phyloP scores from a whole-genome alignment of 495 filamentous ascomycete species.

The Chaetomium fimeti region DNA sequence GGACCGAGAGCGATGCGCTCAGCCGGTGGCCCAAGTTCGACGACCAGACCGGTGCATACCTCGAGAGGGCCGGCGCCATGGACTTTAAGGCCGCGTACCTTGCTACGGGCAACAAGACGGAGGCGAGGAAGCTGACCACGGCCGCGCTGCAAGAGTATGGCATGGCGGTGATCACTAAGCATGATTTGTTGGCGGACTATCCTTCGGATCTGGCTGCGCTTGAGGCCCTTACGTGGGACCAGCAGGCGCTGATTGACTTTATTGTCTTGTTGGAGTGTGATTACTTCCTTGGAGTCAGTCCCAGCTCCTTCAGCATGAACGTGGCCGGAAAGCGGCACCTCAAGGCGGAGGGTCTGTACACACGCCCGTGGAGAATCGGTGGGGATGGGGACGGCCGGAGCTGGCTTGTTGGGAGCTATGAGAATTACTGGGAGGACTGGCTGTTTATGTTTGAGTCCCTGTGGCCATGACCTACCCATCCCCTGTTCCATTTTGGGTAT shows the following conservation, averaged over 20 bases:
- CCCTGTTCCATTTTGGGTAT: not conserved
- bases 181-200: constrained; percentile 32
- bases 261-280: constrained; percentile 40
- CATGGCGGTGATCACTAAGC: constrained; percentile 40
- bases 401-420: constrained; percentile 43
- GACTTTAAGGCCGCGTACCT: constrained; percentile 41
- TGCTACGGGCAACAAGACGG: constrained; percentile 43
- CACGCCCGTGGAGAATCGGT: constrained; percentile 45
- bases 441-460: constrained; percentile 49
- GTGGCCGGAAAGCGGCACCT: constrained; percentile 46
- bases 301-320: constrained; percentile 49
- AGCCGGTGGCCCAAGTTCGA: constrained; percentile 44
- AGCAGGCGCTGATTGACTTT: constrained; percentile 47
- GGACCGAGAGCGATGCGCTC: constrained; percentile 45
- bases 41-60: constrained; percentile 41
- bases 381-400: constrained; percentile 43
- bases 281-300: constrained; percentile 46
- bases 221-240: constrained; percentile 45
- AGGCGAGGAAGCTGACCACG: constrained; percentile 35
- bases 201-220: constrained; percentile 33
- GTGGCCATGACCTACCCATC: constrained; percentile 37
- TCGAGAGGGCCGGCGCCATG: constrained; percentile 30
- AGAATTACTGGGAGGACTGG: constrained; percentile 48
- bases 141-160: constrained; percentile 11
- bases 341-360: constrained; percentile 39